Base-by-base conservation (phyloP, 805 yeast genomes). In the Wickerhamomyces subpelliculosus region DNA sequence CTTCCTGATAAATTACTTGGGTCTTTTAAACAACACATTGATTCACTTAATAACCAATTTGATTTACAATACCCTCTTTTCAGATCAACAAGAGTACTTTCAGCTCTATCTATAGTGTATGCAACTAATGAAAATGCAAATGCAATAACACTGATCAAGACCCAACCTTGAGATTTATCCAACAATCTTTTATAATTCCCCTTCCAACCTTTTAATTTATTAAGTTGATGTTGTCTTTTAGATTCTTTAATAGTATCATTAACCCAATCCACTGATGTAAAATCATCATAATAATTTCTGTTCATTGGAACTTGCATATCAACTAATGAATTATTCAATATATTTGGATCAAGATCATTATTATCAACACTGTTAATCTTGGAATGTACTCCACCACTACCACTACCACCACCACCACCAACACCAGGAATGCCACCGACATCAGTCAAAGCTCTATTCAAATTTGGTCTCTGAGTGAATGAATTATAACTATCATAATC, bases 211-310 rank as follows among this genome's bases (percentile, higher is more conserved):
- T 48, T 51, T 18, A 54, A 42, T 23, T 62, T 52, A 36, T 63
- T 52, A 32, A 74, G 48, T 34, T 56, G 54, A 43, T 58, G 69
- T 43, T 64, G 58, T 28, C 73, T 56, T 29, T 54, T 57, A 26
- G 73, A 67, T 36, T 70, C 70, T 38, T 59, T 57, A 23, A 73
- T 57, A 27, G 65, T 64, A 24, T 75, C 77, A 23, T 65, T 64
- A 3, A 72, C 68, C 80, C 81, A 75, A 54, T 75, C 82, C 14
- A 75, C 71, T 16, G 80, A 73, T 18, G 82, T 75, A 55, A 74
- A 75, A 53, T 75, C 80, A 49, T 75, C 77, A 51, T 75, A 75
- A 58, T 61, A 72, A 44, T 61, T 64, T 20, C 70, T 34, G 18
- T 42, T 9, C 12, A 25, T 25, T 25, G 27, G 34, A 6, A n/a